Evolutionary conservation across 306 rosid species (phyloP), one percentile per base, ranked within the genome.

Genomic region (Ammopiptanthus mongolicus): DNA sequence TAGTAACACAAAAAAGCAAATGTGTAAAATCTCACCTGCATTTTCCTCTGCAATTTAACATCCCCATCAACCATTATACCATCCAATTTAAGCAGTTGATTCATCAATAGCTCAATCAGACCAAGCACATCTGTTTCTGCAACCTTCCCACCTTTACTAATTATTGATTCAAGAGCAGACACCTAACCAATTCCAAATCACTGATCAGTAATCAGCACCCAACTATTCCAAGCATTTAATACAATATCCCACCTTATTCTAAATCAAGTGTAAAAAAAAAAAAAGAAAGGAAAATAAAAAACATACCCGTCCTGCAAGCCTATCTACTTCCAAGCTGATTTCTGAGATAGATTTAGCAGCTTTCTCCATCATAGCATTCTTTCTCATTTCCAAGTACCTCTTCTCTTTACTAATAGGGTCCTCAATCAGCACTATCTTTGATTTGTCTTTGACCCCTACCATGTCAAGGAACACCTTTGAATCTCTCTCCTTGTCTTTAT

Each of bases 51-150:
- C 82, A 93, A 76, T 78, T 93, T 91, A 31, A 84, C 91, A 77
- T 93, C 98, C 22, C 98, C 98, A 75, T 91, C 98, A n/a, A 80
- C 98, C 78, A 85, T 68, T 15, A 93, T 81, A 8, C 91, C 91
- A 68, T 93, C 98, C 73, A 93, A 79, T 71, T 85, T 93, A 34
- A 93, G 82, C 86, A 93, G 74, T 63, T 91, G 92, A 76, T 89
- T 93, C 98, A 93, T 93, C 83, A 93, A 78, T 15, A 82, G 81
- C 86, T 93, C 98, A 65, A 65, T 91, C 73, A 91, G 85, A 46
- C 74, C 76, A 59, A 88, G 83, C 82, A 93, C 85, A 81, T 86
- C 89, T 7, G 87, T 68, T 80, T 93, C 98, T 6, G 80, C 93
- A 47, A 93, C 96, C 46, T 82, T 93, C 56, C 81, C 90, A 73